Base-by-base conservation (phyloP, 2,329 filamentous ascomycete species). In the Tolypocladium capitatum region DNA sequence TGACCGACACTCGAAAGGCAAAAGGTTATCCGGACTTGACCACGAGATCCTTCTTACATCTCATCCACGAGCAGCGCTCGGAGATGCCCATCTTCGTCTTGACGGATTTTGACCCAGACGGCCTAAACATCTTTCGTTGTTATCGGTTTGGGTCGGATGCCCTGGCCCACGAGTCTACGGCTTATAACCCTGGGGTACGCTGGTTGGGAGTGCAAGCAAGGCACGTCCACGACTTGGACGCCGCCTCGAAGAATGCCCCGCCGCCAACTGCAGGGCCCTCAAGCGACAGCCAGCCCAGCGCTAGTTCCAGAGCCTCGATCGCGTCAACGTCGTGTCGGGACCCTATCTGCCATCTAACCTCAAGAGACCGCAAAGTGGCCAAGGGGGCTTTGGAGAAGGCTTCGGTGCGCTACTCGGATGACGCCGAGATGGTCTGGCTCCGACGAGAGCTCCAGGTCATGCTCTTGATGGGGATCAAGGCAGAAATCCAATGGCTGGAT, bases 1-100 rank as follows among this genome's bases (percentile, higher is more conserved):
- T 30, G 34, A 40, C 34, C 31, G 24, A 38, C 24, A 18, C 6
- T 7, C 7, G 2, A 3, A 46, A 88, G 83, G 86, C 80, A 1
- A 92, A 90, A 69, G 87, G 87, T 2, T 92, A 88, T 57, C 86
- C 87, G 0, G 87, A 92, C 55, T 67, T 91, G 43, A 73, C 75
- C 1, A 88, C 85, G 0, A 72, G 84, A 8, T 71, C 72, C 16
- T 81, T 91, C 46, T 65, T 91, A 1, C 70, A 72, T 38, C 60
- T 69, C 13, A 47, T 88, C 1, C 71, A 75, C 34, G 60, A 55
- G 0, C 62, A 61, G 9, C 67, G 66, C 20, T 74, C 76, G 0
- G 58, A 63, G 0, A 62, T 84, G 21, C 75, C 78, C 2, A 75
- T 86, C 7, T 73, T 78, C 46, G 77, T 73, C 0, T 67, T 92